Conservation (phyloP, 2,329 filamentous ascomycete genomes). For the Aspergillus luchuensis region DNA sequence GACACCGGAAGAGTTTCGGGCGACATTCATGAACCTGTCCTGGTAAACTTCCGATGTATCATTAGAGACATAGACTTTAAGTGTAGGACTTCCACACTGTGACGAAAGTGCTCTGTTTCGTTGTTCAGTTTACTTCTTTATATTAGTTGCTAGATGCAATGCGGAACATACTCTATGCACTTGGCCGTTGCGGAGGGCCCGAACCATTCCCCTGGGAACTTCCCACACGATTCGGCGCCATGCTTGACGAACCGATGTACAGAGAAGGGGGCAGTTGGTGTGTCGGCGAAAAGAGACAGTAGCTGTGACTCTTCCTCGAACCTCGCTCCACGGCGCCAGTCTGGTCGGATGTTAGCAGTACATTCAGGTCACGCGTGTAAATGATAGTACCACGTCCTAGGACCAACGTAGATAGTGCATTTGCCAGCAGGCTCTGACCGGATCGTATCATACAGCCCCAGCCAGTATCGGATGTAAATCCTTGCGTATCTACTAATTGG, state of each 20-base stretch:
- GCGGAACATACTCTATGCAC: slow-evolving; percentile 77
- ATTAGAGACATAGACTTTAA: slow-evolving; percentile 85
- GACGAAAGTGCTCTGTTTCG: slow-evolving; percentile 70
- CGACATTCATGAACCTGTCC: slow-evolving; percentile 78
- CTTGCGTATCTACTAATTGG: slow-evolving; percentile 73
- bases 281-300: slow-evolving; percentile 82
- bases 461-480: slow-evolving; percentile 89
- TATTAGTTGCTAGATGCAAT: not conserved
- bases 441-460: slow-evolving; percentile 99
- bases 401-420: slow-evolving; percentile 71
- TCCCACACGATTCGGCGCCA: slow-evolving; percentile 83
- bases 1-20: slow-evolving; percentile 63
- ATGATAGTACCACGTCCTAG: slow-evolving; percentile 70
- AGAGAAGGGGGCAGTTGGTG: slow-evolving; percentile 82
- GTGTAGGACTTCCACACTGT: slow-evolving; percentile 59
- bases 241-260: slow-evolving; percentile 93
- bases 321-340: slow-evolving; percentile 70
- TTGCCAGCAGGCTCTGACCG: slow-evolving; percentile 89
- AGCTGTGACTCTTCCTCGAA: slow-evolving; percentile 67
- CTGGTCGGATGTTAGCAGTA: slow-evolving; percentile 45
- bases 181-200: slow-evolving; percentile 93
- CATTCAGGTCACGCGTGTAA: slow-evolving; percentile 22
- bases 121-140: slow-evolving; percentile 12
- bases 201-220: slow-evolving; percentile 97
- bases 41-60: slow-evolving; percentile 93